A percentile compares a stretch with the other conserved stretches of the same genome.
phyloP scores from a whole-genome alignment of 108 stramenopile genomes.

The Ochromonas danica region DNA sequence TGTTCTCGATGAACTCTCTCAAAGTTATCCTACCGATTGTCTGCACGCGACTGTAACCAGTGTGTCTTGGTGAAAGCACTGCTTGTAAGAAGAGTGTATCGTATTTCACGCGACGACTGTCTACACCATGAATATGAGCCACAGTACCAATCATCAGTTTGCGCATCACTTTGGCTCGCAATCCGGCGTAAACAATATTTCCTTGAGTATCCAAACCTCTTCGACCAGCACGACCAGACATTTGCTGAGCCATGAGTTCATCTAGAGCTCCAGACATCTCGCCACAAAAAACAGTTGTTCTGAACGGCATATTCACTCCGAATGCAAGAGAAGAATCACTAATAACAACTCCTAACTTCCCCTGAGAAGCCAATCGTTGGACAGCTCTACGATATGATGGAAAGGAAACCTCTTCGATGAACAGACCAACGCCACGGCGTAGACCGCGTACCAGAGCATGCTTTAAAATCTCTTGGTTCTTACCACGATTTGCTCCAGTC shows the following conservation, averaged over 20 bases:
- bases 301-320: slow-evolving; percentile 99
- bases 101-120: slow-evolving; percentile 78
- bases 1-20: not conserved
- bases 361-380: slow-evolving; percentile 93
- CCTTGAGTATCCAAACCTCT: slow-evolving; percentile 99
- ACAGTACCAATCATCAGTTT: slow-evolving; percentile 97
- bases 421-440: slow-evolving; percentile 95
- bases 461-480: slow-evolving; percentile 71
- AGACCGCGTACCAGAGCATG: slow-evolving; percentile 95
- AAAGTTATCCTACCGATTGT: not conserved
- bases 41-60: not conserved
- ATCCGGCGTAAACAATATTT: slow-evolving; percentile 92
- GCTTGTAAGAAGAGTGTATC: slow-evolving; percentile 22
- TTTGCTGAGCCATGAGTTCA: slow-evolving; percentile 95
- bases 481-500: slow-evolving; percentile 5
- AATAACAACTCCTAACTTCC: slow-evolving; percentile 95
- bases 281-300: slow-evolving; percentile 94
- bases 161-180: slow-evolving; percentile 92
- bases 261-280: slow-evolving; percentile 86
- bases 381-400: slow-evolving; percentile 94
- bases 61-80: slow-evolving; percentile 1
- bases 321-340: slow-evolving; percentile 96
- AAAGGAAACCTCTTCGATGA: slow-evolving; percentile 96
- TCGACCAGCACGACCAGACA: slow-evolving; percentile 97
- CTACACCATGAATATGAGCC: slow-evolving; percentile 85